A percentile compares a stretch with the other conserved stretches of the same genome.
Evolutionary conservation across 306 rosid genomes (phyloP).

Genomic region (Rosa persica): DNA sequence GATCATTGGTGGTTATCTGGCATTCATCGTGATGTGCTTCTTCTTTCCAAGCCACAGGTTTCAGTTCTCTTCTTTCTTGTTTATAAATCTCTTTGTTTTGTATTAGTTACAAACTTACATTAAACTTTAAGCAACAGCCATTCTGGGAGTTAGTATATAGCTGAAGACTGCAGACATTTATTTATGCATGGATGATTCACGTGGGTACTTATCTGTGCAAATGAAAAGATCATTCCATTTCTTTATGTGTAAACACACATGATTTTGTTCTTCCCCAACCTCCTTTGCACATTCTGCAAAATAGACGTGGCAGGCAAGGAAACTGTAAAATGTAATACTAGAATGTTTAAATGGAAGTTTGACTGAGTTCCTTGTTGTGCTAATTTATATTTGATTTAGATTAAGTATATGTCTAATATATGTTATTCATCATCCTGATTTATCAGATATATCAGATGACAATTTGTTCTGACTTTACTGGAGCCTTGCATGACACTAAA

Average conservation of each 20-base stretch:
- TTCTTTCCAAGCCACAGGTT: slow-evolving; percentile 89
- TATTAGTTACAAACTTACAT: not conserved
- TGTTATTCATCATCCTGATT: not conserved
- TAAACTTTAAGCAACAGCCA: not conserved
- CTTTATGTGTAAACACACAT: not conserved
- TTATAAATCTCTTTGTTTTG: not conserved
- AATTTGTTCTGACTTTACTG: slow-evolving; percentile 15
- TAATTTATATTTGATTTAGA: not conserved
- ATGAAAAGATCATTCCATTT: slow-evolving; percentile 4
- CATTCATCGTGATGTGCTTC: slow-evolving; percentile 92
- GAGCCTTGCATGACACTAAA: slow-evolving; percentile 1
- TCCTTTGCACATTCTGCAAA: not conserved
- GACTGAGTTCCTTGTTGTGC: not conserved
- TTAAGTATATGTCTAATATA: not conserved
- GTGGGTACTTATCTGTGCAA: not conserved
- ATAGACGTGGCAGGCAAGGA: not conserved
- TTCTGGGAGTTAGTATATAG: not conserved
- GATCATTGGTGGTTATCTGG: slow-evolving; percentile 98
- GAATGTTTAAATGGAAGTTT: not conserved
- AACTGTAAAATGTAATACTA: not conserved
- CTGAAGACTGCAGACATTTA: slow-evolving; percentile 1
- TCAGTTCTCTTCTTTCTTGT: slow-evolving; percentile 21
- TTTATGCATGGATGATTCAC: not conserved
- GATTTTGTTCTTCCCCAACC: not conserved
- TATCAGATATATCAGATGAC: not conserved